A percentile compares a stretch with the other conserved stretches of the same genome.
Conservation (phyloP, 306 rosid genomes). For the Cicer bijugum region DNA sequence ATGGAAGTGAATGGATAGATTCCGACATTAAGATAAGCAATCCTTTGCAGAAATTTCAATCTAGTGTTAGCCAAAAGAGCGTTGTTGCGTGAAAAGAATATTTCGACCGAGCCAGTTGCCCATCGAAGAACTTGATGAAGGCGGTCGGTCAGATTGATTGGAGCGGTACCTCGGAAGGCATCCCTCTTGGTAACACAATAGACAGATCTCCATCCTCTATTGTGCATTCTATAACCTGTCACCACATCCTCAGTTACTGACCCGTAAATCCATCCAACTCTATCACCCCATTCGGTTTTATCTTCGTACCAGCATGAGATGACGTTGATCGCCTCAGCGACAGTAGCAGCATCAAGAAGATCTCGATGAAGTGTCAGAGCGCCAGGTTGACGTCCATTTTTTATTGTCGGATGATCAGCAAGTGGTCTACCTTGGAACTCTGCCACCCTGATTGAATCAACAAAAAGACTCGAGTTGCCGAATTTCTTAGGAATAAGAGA, state of each 20-base stretch:
- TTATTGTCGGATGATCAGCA: constrained; percentile 68
- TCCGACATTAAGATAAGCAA: constrained; percentile 80
- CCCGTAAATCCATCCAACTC: constrained; percentile 84
- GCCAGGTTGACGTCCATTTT: constrained; percentile 67
- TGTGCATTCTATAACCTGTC: constrained; percentile 84
- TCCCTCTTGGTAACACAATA: constrained; percentile 82
- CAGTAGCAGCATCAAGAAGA: constrained; percentile 62
- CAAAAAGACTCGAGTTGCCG: constrained; percentile 71
- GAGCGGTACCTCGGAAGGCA: constrained; percentile 82
- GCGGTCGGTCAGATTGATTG: constrained; percentile 76
- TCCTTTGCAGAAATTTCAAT: constrained; percentile 65
- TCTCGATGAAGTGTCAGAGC: constrained; percentile 64
- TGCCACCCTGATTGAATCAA: constrained; percentile 68
- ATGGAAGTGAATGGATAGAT: constrained; percentile 82
- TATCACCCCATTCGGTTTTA: constrained; percentile 76
- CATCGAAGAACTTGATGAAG: constrained; percentile 84
- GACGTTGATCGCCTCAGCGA: constrained; percentile 72
- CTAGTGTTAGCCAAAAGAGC: constrained; percentile 66
- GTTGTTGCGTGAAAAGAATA: constrained; percentile 80
- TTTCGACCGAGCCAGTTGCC: constrained; percentile 91
- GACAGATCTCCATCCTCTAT: constrained; percentile 76
- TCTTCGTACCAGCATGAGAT: constrained; percentile 85
- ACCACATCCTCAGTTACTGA: constrained; percentile 86
- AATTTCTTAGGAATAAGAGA: constrained; percentile 70
- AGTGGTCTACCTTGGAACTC: constrained; percentile 82